Evolutionary conservation across 2,329 filamentous ascomycete genomes (phyloP), one percentile per base, ranked within the genome.

Genomic region (Exophiala lecanii-corni): DNA sequence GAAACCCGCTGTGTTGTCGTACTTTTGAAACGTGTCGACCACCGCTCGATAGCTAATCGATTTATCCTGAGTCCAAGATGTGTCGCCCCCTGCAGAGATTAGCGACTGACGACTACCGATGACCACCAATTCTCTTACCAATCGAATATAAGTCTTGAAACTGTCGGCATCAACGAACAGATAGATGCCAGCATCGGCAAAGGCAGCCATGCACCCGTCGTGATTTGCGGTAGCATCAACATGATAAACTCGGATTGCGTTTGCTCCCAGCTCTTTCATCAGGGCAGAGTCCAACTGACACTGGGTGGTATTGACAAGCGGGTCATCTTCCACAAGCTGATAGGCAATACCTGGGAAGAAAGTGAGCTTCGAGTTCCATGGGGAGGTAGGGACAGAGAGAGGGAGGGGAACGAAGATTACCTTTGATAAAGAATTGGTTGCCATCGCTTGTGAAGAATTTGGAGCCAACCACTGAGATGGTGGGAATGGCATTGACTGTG

Each of bases 381-480:
- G n/a, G n/a, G n/a, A n/a, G n/a, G n/a, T n/a, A n/a, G n/a, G n/a
- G n/a, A n/a, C n/a, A n/a, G n/a, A n/a, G n/a, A n/a, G n/a, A n/a
- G n/a, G n/a, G n/a, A n/a, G n/a, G n/a, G n/a, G n/a, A n/a, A n/a
- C n/a, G n/a, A n/a, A n/a, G n/a, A 62, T 38, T 64, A 85, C 86
- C 86, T 69, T 89, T 92, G 64, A 92, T 76, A 64, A 80, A 92
- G 72, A 86, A 94, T 61, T 94, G 87, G 21, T 81, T 74, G 52
- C 87, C 87, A 62, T 89, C 79, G 57, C 78, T 79, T 55, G 80
- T 81, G 70, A 94, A 94, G 71, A 94, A 88, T 67, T 94, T 94
- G 69, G 82, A 81, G 38, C 87, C 87, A 41, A 82, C 77, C 31
- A 68, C 66, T n/a, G 70, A 69, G 50, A 82, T 76, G 41, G 74